Percentiles rank a stretch among this genome's conserved stretches.
phyloP scores from a whole-genome alignment of 2,329 filamentous ascomycete species.

The Lizonia empirigonia region DNA sequence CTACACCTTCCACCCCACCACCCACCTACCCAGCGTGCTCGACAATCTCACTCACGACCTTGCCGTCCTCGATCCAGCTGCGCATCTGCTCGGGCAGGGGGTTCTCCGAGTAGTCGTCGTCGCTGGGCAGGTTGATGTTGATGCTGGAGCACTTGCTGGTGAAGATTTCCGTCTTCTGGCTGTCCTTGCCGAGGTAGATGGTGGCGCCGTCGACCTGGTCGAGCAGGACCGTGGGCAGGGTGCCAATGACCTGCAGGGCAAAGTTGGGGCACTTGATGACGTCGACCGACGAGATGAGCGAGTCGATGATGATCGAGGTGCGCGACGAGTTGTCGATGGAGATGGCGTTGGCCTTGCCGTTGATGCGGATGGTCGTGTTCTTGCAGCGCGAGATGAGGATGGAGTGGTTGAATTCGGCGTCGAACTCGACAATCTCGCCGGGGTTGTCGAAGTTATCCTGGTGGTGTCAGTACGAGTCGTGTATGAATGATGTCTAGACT shows the following conservation, averaged over 20 bases:
- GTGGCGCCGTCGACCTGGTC: conserved; percentile 92
- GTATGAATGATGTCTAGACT: conserved; percentile 34
- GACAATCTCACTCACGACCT: conserved; percentile 90
- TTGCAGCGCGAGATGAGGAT: conserved; percentile 91
- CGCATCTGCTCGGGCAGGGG: conserved; percentile 90
- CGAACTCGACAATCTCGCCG: conserved; percentile 75
- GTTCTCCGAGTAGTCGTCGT: conserved; percentile 83
- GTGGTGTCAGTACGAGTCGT: conserved; percentile 5
- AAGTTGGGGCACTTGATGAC: conserved; percentile 96
- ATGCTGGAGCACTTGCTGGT: conserved; percentile 85
- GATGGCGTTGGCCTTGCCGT: conserved; percentile 95
- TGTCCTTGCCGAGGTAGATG: conserved; percentile 84
- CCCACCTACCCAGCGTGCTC: conserved; percentile 76
- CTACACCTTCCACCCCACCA: no score
- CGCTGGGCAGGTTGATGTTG: conserved; percentile 81
- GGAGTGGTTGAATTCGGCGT: conserved; percentile 82
- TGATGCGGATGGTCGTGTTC: conserved; percentile 86
- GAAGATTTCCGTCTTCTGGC: conserved; percentile 78
- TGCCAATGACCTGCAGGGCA: conserved; percentile 87
- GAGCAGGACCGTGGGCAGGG: conserved; percentile 83
- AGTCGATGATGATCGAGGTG: conserved; percentile 85
- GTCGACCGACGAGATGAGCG: conserved; percentile 87
- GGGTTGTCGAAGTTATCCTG: conserved; percentile 89
- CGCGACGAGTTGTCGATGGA: conserved; percentile 89
- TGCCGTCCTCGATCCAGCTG: conserved; percentile 76